phyloP scores from a whole-genome alignment of 805 yeast species.

The Candida sonorensis region DNA sequence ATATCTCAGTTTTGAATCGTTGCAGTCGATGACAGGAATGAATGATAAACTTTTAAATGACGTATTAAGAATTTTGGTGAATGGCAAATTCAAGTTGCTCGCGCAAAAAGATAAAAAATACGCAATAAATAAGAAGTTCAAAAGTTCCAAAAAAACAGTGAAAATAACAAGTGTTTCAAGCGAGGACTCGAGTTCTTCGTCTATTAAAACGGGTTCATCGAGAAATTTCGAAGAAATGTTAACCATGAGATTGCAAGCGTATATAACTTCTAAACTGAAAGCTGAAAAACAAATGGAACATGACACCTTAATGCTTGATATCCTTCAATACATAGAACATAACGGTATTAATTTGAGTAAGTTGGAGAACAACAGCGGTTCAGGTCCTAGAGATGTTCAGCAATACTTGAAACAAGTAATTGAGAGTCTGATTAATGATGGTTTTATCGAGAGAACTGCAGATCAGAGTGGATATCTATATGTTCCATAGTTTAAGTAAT shows the following conservation, averaged over 20 bases:
- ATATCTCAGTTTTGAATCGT: constrained; percentile 14
- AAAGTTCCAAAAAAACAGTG: constrained; percentile 4
- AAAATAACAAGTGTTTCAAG: constrained; percentile 7
- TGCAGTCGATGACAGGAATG: constrained; percentile 28
- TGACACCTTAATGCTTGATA: constrained; percentile 25
- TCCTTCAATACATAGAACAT: constrained; percentile 16
- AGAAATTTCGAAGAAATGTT: constrained; percentile 6
- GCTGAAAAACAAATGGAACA: constrained; percentile 17
- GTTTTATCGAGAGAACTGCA: constrained; percentile 23
- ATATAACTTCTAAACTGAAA: constrained; percentile 27
- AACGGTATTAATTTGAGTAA: constrained; percentile 2
- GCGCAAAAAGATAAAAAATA: constrained; percentile 4
- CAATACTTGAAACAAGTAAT: constrained; percentile 23
- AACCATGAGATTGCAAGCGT: constrained; percentile 9
- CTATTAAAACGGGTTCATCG: constrained; percentile 1
- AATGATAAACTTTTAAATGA: no score
- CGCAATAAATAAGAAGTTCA: constrained; percentile 7
- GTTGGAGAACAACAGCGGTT: not conserved
- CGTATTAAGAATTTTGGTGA: no score
- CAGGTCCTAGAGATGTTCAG: constrained; percentile 3
- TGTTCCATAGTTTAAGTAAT: no score
- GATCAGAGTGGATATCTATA: constrained; percentile 10
- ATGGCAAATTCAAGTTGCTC: constrained; percentile 29
- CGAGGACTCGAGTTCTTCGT: no score
- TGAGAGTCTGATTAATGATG: constrained; percentile 31